These are phyloP conservation scores for Phaseolus coccineus DNA, from an alignment of 331 rosid species.

Conservation along the genomic window DNA sequence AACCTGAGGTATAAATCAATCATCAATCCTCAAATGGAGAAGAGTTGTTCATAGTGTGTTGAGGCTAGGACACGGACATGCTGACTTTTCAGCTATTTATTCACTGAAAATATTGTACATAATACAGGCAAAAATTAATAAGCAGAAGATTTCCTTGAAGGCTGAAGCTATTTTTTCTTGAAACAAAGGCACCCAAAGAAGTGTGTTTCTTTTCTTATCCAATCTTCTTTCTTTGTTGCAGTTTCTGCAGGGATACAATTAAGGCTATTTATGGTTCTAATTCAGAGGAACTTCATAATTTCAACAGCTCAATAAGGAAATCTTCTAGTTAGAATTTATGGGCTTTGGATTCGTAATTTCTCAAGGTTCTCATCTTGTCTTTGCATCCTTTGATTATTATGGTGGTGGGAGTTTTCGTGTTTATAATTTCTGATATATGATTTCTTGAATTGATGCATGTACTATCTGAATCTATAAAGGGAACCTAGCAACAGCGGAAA, in stretches of 20 bases:
- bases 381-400: constrained; percentile 8
- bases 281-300: constrained; percentile 73
- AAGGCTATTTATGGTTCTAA: constrained; percentile 74
- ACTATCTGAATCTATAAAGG: constrained; percentile 11
- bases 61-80: background rate
- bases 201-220: constrained; percentile 32
- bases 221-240: constrained; percentile 49
- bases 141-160: constrained; percentile 16
- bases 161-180: constrained; percentile 25
- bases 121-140: background rate
- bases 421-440: constrained; percentile 14
- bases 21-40: constrained; percentile 6
- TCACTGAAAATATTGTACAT: background rate
- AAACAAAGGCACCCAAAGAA: background rate
- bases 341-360: constrained; percentile 27
- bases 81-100: background rate
- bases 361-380: constrained; percentile 39
- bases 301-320: constrained; percentile 54
- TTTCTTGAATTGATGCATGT: background rate
- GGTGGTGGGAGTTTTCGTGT: constrained; percentile 14
- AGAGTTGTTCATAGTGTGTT: background rate
- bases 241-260: constrained; percentile 79
- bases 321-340: constrained; percentile 46
- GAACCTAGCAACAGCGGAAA: constrained; percentile 8
- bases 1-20: constrained; percentile 13